Evolutionary conservation across 2,329 filamentous ascomycete species (phyloP).

Genomic region (Alternaria burnsii): DNA sequence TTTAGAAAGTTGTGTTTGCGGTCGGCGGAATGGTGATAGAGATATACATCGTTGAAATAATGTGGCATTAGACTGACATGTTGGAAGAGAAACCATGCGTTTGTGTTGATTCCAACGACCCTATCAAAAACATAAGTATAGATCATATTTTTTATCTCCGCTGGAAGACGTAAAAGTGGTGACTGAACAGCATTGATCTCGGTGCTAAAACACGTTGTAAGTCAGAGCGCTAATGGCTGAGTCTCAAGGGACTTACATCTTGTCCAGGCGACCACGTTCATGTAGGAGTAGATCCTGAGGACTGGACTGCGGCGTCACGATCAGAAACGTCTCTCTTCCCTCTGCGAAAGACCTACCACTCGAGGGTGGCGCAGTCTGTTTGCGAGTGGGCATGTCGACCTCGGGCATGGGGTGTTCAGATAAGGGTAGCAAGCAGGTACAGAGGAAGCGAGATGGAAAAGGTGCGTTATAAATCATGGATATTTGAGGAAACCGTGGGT

Average conservation of each 20-base stretch:
- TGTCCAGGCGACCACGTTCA: not conserved
- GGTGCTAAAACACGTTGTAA: not conserved
- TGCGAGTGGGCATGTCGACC: not conserved
- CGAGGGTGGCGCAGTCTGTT: not conserved
- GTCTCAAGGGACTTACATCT: not conserved
- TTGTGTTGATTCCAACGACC: no score
- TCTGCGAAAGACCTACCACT: accelerated
- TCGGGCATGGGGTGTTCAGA: not conserved
- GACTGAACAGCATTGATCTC: not conserved
- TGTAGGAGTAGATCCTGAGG: not conserved
- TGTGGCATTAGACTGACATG: no score
- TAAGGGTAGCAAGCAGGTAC: accelerated
- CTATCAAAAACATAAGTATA: slow-evolving; percentile 10
- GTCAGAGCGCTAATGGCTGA: accelerated
- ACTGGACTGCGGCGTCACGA: not conserved
- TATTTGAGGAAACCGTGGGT: no score
- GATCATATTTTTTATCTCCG: slow-evolving; percentile 13
- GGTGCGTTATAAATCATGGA: accelerated
- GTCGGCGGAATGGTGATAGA: no score
- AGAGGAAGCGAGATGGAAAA: not conserved
- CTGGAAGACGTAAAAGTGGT: slow-evolving; percentile 8
- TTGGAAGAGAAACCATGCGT: no score
- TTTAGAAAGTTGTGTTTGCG: not conserved
- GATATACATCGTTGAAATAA: no score
- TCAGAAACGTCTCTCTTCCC: not conserved